Percentiles rank a stretch among this genome's conserved stretches.
These are phyloP conservation scores for Cladosporium cucumerinum DNA, from an alignment of 2,329 filamentous ascomycete genomes.

Conservation along the genomic window DNA sequence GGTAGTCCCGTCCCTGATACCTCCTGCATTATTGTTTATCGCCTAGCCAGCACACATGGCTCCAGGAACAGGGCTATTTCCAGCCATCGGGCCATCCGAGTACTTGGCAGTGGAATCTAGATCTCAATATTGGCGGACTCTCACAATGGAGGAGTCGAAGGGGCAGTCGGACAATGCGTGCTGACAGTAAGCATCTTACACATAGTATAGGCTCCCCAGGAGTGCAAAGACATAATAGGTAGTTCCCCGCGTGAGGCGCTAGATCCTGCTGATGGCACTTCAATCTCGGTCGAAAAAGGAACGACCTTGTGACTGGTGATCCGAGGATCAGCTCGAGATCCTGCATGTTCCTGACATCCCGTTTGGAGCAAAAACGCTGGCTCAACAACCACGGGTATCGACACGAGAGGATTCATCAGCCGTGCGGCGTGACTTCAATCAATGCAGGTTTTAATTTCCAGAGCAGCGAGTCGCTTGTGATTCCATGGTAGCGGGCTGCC, in stretches of 20 bases:
- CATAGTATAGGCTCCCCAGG: neutral
- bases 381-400: neutral
- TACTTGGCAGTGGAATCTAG: neutral
- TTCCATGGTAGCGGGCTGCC: neutral
- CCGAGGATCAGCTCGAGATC: neutral
- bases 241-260: constrained; percentile 1
- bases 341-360: constrained; percentile 7
- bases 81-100: neutral
- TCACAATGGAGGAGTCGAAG: neutral
- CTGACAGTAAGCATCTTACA: constrained; percentile 10
- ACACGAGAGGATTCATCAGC: constrained; percentile 2
- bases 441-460: constrained; percentile 10
- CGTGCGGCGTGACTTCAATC: neutral
- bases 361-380: neutral
- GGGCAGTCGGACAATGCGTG: neutral
- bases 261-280: neutral
- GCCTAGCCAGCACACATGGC: neutral
- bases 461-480: neutral
- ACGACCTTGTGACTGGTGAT: neutral
- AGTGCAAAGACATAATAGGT: neutral
- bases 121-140: neutral
- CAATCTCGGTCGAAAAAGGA: neutral
- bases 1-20: neutral
- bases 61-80: neutral
- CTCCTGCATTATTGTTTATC: neutral